Conservation (phyloP, 768 basidiomycete species). For the Tylopilus vinaceipallidus region DNA sequence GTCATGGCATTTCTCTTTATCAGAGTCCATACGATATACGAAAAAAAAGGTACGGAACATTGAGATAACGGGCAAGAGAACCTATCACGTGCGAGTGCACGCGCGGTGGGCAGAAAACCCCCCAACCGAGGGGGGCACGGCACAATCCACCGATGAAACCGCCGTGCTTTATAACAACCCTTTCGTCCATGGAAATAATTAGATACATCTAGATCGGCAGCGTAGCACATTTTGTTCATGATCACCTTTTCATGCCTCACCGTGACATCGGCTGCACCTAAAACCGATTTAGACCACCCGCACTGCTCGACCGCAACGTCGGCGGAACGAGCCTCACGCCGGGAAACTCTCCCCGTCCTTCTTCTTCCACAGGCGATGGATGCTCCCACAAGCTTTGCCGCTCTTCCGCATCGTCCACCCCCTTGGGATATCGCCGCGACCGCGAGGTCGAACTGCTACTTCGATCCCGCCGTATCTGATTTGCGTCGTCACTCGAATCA, state of each 20-base stretch:
- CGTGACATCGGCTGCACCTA: constrained; percentile 8
- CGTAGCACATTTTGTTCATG: neutral
- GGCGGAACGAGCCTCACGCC: constrained; percentile 43
- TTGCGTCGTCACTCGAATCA: neutral
- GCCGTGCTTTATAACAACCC: neutral
- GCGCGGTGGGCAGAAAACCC: neutral
- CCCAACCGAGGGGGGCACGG: no score
- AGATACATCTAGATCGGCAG: neutral
- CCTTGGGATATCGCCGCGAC: constrained; percentile 44
- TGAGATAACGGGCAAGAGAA: neutral
- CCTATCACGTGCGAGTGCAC: neutral
- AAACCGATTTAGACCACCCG: constrained; percentile 13
- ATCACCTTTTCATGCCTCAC: neutral
- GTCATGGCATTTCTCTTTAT: neutral
- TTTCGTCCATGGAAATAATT: neutral
- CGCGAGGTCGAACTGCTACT: constrained; percentile 44
- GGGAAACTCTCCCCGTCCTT: neutral
- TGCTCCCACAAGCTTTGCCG: constrained; percentile 53
- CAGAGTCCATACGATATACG: neutral
- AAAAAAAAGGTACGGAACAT: neutral
- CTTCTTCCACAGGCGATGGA: constrained; percentile 27
- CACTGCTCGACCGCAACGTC: constrained; percentile 6
- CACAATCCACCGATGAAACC: neutral
- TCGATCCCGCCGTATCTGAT: constrained; percentile 27
- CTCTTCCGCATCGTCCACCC: constrained; percentile 60